Evolutionary conservation across 352 stramenopile genomes (phyloP), one percentile per base, ranked within the genome.

Genomic region (Globisporangium cederbergense): DNA sequence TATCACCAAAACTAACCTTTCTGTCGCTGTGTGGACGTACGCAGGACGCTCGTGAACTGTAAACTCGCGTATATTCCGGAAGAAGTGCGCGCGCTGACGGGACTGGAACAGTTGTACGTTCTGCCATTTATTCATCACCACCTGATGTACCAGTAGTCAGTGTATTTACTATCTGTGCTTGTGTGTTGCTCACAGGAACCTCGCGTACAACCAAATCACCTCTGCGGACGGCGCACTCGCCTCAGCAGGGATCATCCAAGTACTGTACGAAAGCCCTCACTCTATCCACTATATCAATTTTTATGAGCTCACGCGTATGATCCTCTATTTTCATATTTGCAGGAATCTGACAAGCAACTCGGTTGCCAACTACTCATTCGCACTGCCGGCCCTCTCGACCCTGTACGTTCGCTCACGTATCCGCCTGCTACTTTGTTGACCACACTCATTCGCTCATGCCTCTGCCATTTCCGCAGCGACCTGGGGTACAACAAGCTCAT

Each of bases 311-410:
- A 56, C n/a, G 25, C n/a, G 11, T 11, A 4, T 40, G 14, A 3
- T 13, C 32, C 9, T 54, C 3, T 65, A 1, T 46, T 34, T 54
- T 32, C 42, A 7, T 18, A n/a, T 34, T 22, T 38, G 50, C 66
- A 89, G 80, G 25, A 90, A 90, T 47, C 47, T 75, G 18, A 83
- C 78, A 6, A 64, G 80, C 67, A 90, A 90, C 45, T 46, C 22
- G 8, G 45, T 90, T 22, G 60, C 63, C 4, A 62, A 28, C 38
- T 90, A 77, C 64, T 77, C 76, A 57, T 43, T 74, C 28, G 62
- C 68, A 4, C 58, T 87, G 10, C 72, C 81, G 13, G 32, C 67
- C 20, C 58, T 88, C 20, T 69, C 71, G 18, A 70, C 51, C 4
- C 63, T 89, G 77, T 89, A 80, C 58, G 79, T 68, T 16, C 54